Evolutionary conservation across 345 rosid genomes (phyloP).

Genomic region (Barbarea vulgaris): DNA sequence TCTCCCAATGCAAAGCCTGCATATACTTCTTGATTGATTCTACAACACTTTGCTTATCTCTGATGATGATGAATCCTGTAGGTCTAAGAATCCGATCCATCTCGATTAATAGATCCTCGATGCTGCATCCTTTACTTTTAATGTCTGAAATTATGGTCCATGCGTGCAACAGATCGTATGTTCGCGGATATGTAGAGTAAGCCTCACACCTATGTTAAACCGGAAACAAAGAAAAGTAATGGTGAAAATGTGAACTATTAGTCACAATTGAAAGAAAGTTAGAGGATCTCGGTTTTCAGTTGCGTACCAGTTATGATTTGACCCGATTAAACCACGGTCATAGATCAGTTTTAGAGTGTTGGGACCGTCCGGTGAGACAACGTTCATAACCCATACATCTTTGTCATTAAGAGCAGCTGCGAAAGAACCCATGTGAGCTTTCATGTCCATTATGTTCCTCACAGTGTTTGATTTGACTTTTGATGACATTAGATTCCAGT

Average conservation of each 20-base stretch:
- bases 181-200: constrained; percentile 87
- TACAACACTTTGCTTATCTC: constrained; percentile 65
- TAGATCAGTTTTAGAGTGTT: constrained; percentile 82
- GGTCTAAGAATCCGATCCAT: constrained; percentile 97
- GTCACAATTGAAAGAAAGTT: background rate
- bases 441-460: constrained; percentile 99
- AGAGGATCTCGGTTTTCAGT: background rate
- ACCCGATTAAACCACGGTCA: constrained; percentile 86
- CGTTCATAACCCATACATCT: constrained; percentile 96
- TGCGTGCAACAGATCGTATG: constrained; percentile 87
- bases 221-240: background rate
- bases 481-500: constrained; percentile 80
- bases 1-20: constrained; percentile 82
- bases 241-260: background rate
- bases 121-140: constrained; percentile 74
- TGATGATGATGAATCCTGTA: constrained; percentile 69
- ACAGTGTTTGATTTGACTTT: constrained; percentile 66
- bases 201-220: constrained; percentile 80
- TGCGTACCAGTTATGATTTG: constrained; percentile 76
- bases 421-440: constrained; percentile 88
- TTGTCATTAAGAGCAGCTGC: constrained; percentile 86
- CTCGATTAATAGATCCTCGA: constrained; percentile 79
- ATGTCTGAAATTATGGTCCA: constrained; percentile 70
- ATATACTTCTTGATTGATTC: constrained; percentile 71
- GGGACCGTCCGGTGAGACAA: constrained; percentile 75